Evolutionary conservation across 768 basidiomycete genomes (phyloP).

Genomic region (Cystofilobasidium macerans): DNA sequence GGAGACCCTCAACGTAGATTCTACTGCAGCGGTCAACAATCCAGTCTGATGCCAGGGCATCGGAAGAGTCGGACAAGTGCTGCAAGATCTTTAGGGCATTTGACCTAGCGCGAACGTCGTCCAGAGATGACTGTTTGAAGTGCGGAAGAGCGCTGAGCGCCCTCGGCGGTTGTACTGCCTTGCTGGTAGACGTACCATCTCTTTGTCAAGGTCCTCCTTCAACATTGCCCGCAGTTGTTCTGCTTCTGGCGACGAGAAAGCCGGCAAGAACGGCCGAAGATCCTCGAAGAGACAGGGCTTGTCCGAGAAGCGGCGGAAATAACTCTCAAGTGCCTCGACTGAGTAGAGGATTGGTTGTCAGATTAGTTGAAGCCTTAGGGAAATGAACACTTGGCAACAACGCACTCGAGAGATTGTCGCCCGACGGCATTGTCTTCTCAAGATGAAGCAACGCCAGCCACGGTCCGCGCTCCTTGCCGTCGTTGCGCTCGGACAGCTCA

Average conservation of each 20-base stretch:
- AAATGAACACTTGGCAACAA: neutral
- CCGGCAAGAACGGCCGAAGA: slow-evolving; percentile 50
- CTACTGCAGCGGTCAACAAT: slow-evolving; percentile 49
- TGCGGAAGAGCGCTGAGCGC: no score
- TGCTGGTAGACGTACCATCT: slow-evolving; percentile 48
- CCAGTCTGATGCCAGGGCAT: neutral
- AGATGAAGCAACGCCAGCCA: slow-evolving; percentile 64
- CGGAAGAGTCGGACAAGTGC: slow-evolving; percentile 41
- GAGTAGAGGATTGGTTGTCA: slow-evolving; percentile 29
- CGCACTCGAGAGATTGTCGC: slow-evolving; percentile 30
- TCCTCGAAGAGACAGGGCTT: slow-evolving; percentile 85
- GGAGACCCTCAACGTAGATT: slow-evolving; percentile 57
- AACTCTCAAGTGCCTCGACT: slow-evolving; percentile 48
- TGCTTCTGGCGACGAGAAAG: neutral
- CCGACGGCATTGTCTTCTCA: slow-evolving; percentile 31
- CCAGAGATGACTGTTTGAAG: slow-evolving; percentile 43
- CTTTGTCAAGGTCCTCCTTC: slow-evolving; percentile 42
- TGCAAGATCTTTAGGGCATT: slow-evolving; percentile 68
- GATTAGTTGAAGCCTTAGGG: neutral
- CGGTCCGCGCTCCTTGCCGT: slow-evolving; percentile 60
- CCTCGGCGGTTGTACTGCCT: no score
- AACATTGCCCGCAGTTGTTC: no score
- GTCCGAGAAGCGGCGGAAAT: slow-evolving; percentile 61
- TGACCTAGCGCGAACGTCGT: slow-evolving; percentile 48
- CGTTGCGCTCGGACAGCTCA: slow-evolving; percentile 54